Evolutionary conservation across 305 asterid genomes (phyloP), one percentile per base, ranked within the genome.

Genomic region (Fraxinus paxiana): DNA sequence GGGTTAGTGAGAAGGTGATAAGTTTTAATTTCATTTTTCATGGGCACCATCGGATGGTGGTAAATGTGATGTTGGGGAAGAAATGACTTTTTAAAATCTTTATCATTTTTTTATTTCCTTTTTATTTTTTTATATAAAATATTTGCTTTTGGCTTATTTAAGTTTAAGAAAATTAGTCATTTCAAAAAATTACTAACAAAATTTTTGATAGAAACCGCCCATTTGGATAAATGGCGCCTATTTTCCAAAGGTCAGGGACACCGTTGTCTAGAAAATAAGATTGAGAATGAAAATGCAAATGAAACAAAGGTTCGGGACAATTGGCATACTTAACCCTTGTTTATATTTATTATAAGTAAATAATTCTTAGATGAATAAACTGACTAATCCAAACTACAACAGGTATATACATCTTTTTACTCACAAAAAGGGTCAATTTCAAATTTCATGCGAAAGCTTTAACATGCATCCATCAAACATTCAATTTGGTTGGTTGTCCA

Each of bases 391-490:
- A 67, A 13, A 67, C 38, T 13, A 67, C 37, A 67, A 26, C 74
- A 63, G 72, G 34, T 13, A 30, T 13, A 30, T 67, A 1, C 37
- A 67, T 26, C 18, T 26, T 67, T 67, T 67, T 13, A 30, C 38
- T 5, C 22, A 30, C 18, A 9, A 63, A 63, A 63, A 24, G 15
- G 35, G 43, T 77, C 54, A 46, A 22, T 43, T 77, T 18, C 17
- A 33, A 77, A 77, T 46, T 18, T 61, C 12, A 13, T 34, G 8
- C 12, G 33, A 22, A 74, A 22, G 33, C 51, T 59, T 41, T 41
- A 63, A 75, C 38, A 43, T 18, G 74, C 75, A 76, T 41, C 48
- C 17, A 82, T 65, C 80, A 35, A 81, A 56, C 35, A 56, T 67
- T 17, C 6, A 73, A 61, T 20, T 30, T 15, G 61, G 77, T 71